Evolutionary conservation across 1,284 basidiomycete genomes (phyloP), one percentile per base, ranked within the genome.

Genomic region (Ganoderma lingzhi): DNA sequence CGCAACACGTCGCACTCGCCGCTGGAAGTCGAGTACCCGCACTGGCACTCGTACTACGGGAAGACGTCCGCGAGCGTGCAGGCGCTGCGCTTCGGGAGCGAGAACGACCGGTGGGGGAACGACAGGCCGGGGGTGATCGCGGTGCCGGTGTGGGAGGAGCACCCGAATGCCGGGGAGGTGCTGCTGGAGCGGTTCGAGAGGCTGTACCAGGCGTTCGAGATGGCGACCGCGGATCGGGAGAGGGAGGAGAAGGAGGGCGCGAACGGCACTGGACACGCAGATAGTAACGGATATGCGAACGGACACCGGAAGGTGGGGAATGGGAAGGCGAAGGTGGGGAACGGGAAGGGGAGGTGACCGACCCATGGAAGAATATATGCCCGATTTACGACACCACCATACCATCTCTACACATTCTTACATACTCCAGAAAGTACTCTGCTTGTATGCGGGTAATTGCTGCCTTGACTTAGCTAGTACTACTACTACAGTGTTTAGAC

Each of bases 161-260:
- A 87, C 59, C 76, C 83, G 65, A 79, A 76, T 1, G 84, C 88
- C 56, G 86, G 83, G 2, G 80, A 78, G 60, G 76, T 78, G 45
- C 77, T 93, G 62, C 73, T 91, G 65, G 83, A 82, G 56, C 85
- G 86, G 67, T 92, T 87, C 69, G 90, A 93, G 70, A 76, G 78
- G 58, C 78, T 89, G 67, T 86, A 83, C 62, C 76, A 79, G 68
- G 73, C 78, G 12, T 82, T 81, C 56, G 48, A 77, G 42, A 62
- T 74, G 66, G 73, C 62, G 17, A 39, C 41, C 3, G 59, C 37
- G 39, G 65, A 64, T 28, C 56, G 48, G 28, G 39, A 51, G 63
- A 56, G 59, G 30, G 51, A 3, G 28, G 64, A 66, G 62, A 28
- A 48, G 58, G 64, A 14, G 42, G 42, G 56, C 8, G 35, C 4